Evolutionary conservation across 2,329 filamentous ascomycete species (phyloP).

Genomic region (Trichoderma sp.): DNA sequence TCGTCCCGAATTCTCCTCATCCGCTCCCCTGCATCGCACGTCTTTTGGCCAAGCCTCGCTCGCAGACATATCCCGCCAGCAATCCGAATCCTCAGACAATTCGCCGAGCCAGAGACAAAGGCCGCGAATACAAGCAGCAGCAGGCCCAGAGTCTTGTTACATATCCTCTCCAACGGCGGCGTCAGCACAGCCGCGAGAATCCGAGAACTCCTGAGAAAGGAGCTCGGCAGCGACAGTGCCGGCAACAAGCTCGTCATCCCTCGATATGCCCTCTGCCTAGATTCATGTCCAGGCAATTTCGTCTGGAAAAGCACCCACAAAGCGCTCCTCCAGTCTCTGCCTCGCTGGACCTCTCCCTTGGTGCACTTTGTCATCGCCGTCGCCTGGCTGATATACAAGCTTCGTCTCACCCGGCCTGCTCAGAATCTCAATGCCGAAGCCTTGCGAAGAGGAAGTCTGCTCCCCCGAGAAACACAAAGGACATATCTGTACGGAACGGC

Average conservation of each 20-base stretch:
- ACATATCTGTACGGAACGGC: conserved; percentile 57
- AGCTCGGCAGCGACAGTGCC: conserved; percentile 31
- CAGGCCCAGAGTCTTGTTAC: conserved; percentile 48
- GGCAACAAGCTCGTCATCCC: conserved; percentile 39
- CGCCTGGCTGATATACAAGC: conserved; percentile 41
- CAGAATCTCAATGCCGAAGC: conserved; percentile 43
- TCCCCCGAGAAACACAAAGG: conserved; percentile 48
- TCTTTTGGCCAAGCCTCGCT: conserved; percentile 41
- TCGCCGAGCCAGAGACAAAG: conserved; percentile 34
- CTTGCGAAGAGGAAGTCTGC: conserved; percentile 43
- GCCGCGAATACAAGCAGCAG: neutral
- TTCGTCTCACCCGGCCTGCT: conserved; percentile 37
- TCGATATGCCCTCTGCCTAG: conserved; percentile 50
- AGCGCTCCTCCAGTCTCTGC: conserved; percentile 45
- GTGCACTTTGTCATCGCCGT: conserved; percentile 42
- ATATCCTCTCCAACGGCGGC: conserved; percentile 59
- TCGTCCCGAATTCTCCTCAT: conserved; percentile 52
- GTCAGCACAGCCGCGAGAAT: conserved; percentile 47
- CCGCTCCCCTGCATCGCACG: conserved; percentile 46
- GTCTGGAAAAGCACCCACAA: conserved; percentile 46
- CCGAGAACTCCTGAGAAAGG: conserved; percentile 33
- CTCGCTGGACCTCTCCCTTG: conserved; percentile 42
- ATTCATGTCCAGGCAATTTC: conserved; percentile 55
- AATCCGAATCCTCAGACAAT: conserved; percentile 44
- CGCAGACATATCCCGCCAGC: conserved; percentile 45